A percentile compares a stretch with the other conserved stretches of the same genome.
Evolutionary conservation across 2,329 filamentous ascomycete genomes (phyloP).

Genomic region (Fusarium lyarnte): DNA sequence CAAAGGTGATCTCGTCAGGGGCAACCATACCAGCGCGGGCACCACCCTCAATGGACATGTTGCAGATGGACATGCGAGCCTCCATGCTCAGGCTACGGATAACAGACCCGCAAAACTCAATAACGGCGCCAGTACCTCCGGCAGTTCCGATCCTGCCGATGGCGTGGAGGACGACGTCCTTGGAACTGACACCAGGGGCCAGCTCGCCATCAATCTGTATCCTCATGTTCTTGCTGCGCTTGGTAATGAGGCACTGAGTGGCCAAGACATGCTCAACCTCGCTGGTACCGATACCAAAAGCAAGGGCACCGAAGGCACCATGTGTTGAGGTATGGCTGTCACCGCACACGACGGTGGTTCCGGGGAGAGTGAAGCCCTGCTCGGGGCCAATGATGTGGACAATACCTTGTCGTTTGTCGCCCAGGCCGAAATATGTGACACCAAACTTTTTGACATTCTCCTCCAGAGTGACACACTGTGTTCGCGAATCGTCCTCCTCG

Average conservation of each 20-base stretch:
- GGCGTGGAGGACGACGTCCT: conserved; percentile 91
- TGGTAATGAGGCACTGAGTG: conserved; percentile 93
- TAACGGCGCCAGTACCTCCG: conserved; percentile 92
- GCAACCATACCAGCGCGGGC: conserved; percentile 97
- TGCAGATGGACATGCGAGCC: conserved; percentile 98
- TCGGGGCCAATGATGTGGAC: conserved; percentile 98
- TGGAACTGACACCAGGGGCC: conserved; percentile 90
- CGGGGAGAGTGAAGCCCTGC: conserved; percentile 97
- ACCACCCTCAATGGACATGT: conserved; percentile 98
- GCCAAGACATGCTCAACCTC: conserved; percentile 99
- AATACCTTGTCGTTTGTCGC: conserved; percentile 96
- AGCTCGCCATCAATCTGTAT: conserved; percentile 94
- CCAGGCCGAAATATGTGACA: conserved; percentile 95
- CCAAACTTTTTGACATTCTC: conserved; percentile 97
- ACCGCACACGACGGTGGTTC: conserved; percentile 95
- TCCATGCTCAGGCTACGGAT: conserved; percentile 93
- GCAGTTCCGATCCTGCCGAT: conserved; percentile 96
- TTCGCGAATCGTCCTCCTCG: conserved; percentile 90
- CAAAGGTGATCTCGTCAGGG: conserved; percentile 91
- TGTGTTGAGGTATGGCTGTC: conserved; percentile 99
- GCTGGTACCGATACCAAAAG: conserved; percentile 96
- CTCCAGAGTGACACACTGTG: conserved; percentile 95
- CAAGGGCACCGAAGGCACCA: conserved; percentile 92
- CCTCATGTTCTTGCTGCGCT: conserved; percentile 98
- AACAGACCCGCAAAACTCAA: conserved; percentile 96